Conservation (phyloP, 345 rosid species). For the Dovyalis caffra region DNA sequence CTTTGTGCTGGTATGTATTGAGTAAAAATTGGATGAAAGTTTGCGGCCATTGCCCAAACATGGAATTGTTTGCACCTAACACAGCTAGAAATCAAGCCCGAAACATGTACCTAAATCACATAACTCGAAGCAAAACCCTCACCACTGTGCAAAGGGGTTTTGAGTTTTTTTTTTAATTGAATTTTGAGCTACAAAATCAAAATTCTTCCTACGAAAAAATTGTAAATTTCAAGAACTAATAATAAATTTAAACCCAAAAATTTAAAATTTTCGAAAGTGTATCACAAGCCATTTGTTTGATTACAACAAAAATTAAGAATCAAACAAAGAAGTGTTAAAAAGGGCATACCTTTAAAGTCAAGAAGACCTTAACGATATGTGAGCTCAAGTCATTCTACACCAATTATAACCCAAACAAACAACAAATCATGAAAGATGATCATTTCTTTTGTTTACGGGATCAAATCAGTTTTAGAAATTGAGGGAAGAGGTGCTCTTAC, state of each 20-base stretch:
- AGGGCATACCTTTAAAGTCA: slow-evolving; percentile 76
- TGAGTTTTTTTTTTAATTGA: too few relatives aligned
- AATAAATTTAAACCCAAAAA: not conserved
- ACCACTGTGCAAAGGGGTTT: not conserved
- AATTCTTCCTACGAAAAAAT: not conserved
- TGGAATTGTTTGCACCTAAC: not conserved
- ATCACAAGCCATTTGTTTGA: not conserved
- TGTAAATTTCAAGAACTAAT: not conserved
- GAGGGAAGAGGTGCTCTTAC: slow-evolving; percentile 31
- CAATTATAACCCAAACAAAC: slow-evolving; percentile 19
- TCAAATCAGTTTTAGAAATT: not conserved
- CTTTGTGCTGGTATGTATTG: not conserved
- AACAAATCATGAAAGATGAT: not conserved
- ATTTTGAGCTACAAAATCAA: not conserved
- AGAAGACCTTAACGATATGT: slow-evolving; percentile 76
- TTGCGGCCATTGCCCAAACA: not conserved
- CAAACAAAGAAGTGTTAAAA: slow-evolving; percentile 1
- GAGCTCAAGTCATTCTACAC: slow-evolving; percentile 90
- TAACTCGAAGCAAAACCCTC: not conserved
- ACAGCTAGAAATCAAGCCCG: too few relatives aligned
- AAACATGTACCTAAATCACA: not conserved
- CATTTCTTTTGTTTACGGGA: not conserved
- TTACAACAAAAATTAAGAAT: not conserved
- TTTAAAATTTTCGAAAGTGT: not conserved
- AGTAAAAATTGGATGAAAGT: not conserved